Evolutionary conservation across 352 stramenopile species (phyloP), one percentile per base, ranked within the genome.

Genomic region (Phytophthora europaea): DNA sequence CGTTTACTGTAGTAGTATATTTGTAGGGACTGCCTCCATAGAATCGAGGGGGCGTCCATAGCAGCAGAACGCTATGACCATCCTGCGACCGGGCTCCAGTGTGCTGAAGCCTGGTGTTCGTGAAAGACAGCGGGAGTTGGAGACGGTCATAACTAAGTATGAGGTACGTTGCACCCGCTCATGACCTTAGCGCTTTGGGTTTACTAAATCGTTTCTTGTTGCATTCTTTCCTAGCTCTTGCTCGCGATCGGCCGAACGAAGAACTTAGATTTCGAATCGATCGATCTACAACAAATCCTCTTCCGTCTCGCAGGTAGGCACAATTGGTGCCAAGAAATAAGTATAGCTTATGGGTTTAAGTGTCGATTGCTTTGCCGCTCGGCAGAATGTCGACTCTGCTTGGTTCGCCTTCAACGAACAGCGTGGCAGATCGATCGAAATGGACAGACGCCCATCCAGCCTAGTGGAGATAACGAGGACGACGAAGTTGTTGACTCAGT

Each of bases 201-300:
- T 51, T 51, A 9, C 43, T 50, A 12, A 6, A 34, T 36, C 0
- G 7, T 13, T 55, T 36, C 9, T 22, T 20, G 20, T 33, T 61
- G 12, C 36, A 16, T 56, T 38, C 9, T 54, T 15, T 5, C 52
- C 22, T 48, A 87, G 79, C 64, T 82, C 3, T 48, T 88, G n/a
- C 61, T 89, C 1, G 58, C 68, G 15, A 76, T 85, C 15, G 65
- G 73, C 2, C 61, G 67, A 43, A 68, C 61, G 0, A 81, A 73
- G 6, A 81, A 82, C n/a, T 61, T 76, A 1, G 80, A 93, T 57
- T 93, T 91, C 68, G 76, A 53, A 13, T 84, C 74, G 26, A 61
- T 93, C 20, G 71, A 79, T 36, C 57, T 70, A 10, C 60, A 58
- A 9, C 72, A 84, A 63, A 53, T 90, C 31, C 23, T 81, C 34